Conservation (phyloP, 805 yeast species). For the Wickerhamomyces chambardii region DNA sequence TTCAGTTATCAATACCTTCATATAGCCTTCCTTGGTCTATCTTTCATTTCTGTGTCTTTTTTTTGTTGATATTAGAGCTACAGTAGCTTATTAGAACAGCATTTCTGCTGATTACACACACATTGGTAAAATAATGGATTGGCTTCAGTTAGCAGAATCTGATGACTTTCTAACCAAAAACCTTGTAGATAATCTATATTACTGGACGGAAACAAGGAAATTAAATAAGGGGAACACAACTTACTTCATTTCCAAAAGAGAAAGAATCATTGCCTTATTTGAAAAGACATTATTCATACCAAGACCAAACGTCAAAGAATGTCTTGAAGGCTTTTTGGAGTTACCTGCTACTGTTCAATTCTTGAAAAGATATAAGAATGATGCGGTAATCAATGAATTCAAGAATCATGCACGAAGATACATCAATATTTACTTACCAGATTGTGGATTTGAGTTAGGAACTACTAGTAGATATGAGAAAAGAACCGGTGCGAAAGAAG, state of each 20-base stretch:
- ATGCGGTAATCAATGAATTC: slow-evolving; percentile 20
- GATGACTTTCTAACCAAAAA: slow-evolving; percentile 22
- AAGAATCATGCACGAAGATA: slow-evolving; percentile 26
- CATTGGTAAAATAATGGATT: too few relatives aligned
- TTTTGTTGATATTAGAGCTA: too few relatives aligned
- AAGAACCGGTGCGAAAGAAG: slow-evolving; percentile 11
- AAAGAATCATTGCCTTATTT: slow-evolving; percentile 2
- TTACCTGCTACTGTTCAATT: slow-evolving; percentile 18
- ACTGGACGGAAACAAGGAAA: slow-evolving; percentile 20
- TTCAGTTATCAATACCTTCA: too few relatives aligned
- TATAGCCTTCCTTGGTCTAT: too few relatives aligned
- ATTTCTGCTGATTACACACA: too few relatives aligned
- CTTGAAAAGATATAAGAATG: slow-evolving; percentile 13
- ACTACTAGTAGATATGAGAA: slow-evolving; percentile 30
- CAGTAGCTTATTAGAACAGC: too few relatives aligned
- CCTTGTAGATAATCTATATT: slow-evolving; percentile 15
- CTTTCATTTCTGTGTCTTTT: too few relatives aligned
- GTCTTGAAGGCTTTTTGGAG: slow-evolving; percentile 17
- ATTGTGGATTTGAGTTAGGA: slow-evolving; percentile 31
- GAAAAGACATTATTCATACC: slow-evolving; percentile 6
- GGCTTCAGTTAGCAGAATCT: slow-evolving; percentile 17
- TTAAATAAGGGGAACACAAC: slow-evolving; percentile 6
- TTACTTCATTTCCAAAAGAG: slow-evolving; percentile 1
- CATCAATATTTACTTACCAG: slow-evolving; percentile 22
- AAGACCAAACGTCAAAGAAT: slow-evolving; percentile 8